These are phyloP conservation scores for Circinella umbellata DNA, from an alignment of 371 early-diverging fungal species.

Conservation along the genomic window DNA sequence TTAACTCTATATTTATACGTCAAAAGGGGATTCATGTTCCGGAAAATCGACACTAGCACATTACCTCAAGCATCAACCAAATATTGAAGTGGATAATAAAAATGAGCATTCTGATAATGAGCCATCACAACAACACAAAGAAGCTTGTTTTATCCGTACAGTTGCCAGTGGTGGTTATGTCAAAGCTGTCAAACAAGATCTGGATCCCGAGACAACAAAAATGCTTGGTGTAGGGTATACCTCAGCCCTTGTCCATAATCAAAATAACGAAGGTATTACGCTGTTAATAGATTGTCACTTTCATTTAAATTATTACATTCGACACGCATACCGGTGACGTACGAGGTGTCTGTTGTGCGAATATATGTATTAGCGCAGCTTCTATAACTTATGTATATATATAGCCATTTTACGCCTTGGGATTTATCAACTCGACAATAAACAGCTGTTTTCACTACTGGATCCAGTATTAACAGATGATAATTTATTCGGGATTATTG, in stretches of 20 bases:
- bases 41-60: slow-evolving; percentile 74
- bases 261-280: slow-evolving; percentile 69
- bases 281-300: no score
- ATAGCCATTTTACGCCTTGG: slow-evolving; percentile 75
- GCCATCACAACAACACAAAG: slow-evolving; percentile 20
- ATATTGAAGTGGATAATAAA: slow-evolving; percentile 30
- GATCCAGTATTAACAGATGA: slow-evolving; percentile 70
- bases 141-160: slow-evolving; percentile 16
- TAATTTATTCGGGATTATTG: slow-evolving; percentile 69
- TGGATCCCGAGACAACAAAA: slow-evolving; percentile 27
- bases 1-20: background rate
- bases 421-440: slow-evolving; percentile 76
- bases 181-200: slow-evolving; percentile 12
- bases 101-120: no score
- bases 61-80: slow-evolving; percentile 62
- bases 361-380: no score
- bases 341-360: no score
- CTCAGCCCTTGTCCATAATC: slow-evolving; percentile 79
- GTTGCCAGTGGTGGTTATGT: slow-evolving; percentile 23
- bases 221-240: slow-evolving; percentile 77
- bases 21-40: slow-evolving; percentile 65
- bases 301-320: no score
- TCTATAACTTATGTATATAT: slow-evolving; percentile 32
- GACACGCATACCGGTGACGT: no score
- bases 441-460: slow-evolving; percentile 68